A percentile compares a stretch with the other conserved stretches of the same genome.
These are phyloP conservation scores for Tricholoma saponaceum DNA, from an alignment of 768 basidiomycete genomes.

Conservation along the genomic window DNA sequence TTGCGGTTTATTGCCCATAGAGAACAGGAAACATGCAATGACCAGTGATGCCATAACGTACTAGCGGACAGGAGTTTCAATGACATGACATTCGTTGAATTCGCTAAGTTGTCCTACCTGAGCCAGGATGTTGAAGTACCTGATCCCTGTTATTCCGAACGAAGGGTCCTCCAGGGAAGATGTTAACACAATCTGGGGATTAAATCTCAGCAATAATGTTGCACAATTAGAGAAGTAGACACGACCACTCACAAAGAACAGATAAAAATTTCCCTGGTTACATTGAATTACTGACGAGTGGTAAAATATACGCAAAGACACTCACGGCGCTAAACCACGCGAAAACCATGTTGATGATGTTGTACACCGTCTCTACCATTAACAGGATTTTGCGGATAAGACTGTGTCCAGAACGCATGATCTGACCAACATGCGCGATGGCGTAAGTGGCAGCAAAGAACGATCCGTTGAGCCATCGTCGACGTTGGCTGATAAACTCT, in stretches of 20 bases:
- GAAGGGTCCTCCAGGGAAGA: slow-evolving; percentile 77
- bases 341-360: slow-evolving; percentile 81
- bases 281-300: not conserved
- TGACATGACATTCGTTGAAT: not conserved
- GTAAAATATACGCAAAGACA: slow-evolving; percentile 3
- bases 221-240: not conserved
- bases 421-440: slow-evolving; percentile 81
- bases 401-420: slow-evolving; percentile 80
- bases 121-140: slow-evolving; percentile 68
- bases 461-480: slow-evolving; percentile 88
- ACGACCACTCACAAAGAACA: slow-evolving; percentile 74
- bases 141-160: slow-evolving; percentile 61
- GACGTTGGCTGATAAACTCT: slow-evolving; percentile 90
- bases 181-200: slow-evolving; percentile 75
- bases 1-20: slow-evolving; percentile 93
- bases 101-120: slow-evolving; percentile 46
- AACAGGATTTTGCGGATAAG: slow-evolving; percentile 66
- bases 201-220: not conserved
- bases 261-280: slow-evolving; percentile 84
- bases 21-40: slow-evolving; percentile 87
- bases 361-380: slow-evolving; percentile 82
- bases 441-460: slow-evolving; percentile 96
- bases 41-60: slow-evolving; percentile 83
- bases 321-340: slow-evolving; percentile 91
- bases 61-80: slow-evolving; percentile 27